Evolutionary conservation across 2,329 filamentous ascomycete species (phyloP).

Genomic region (Microdochium nivale): DNA sequence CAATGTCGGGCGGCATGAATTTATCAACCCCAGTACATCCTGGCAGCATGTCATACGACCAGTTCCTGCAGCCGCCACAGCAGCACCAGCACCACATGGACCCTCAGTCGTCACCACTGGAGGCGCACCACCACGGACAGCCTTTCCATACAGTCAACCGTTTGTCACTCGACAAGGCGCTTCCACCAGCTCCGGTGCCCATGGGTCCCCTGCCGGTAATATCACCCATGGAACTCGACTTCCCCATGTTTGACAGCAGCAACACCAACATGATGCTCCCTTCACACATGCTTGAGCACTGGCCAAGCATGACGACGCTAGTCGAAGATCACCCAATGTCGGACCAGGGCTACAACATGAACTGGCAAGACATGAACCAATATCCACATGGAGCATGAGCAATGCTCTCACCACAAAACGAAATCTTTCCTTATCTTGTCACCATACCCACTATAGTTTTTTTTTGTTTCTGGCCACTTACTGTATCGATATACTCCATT

Average conservation of each 20-base stretch:
- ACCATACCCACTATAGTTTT: neutral
- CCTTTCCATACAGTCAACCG: neutral
- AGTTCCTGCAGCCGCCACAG: neutral
- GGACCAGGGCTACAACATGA: neutral
- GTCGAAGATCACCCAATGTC: neutral
- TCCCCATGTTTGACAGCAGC: neutral
- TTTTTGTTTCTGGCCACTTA: neutral
- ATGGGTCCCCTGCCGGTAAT: neutral
- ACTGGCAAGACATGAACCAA: neutral
- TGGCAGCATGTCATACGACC: neutral
- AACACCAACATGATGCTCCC: neutral
- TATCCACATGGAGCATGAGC: neutral
- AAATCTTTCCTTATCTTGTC: neutral
- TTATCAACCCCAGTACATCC: neutral
- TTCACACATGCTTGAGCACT: neutral
- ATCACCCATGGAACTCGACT: neutral
- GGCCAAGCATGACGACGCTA: neutral
- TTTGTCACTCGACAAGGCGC: neutral
- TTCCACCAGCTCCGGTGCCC: neutral
- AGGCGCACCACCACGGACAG: neutral
- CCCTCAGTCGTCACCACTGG: neutral
- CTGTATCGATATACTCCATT: neutral
- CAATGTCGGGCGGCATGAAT: neutral
- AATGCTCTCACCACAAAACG: neutral
- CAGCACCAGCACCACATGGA: slow-evolving; percentile 1